Evolutionary conservation across 2,329 filamentous ascomycete genomes (phyloP).

Genomic region (Dactylonectria estremocensis): DNA sequence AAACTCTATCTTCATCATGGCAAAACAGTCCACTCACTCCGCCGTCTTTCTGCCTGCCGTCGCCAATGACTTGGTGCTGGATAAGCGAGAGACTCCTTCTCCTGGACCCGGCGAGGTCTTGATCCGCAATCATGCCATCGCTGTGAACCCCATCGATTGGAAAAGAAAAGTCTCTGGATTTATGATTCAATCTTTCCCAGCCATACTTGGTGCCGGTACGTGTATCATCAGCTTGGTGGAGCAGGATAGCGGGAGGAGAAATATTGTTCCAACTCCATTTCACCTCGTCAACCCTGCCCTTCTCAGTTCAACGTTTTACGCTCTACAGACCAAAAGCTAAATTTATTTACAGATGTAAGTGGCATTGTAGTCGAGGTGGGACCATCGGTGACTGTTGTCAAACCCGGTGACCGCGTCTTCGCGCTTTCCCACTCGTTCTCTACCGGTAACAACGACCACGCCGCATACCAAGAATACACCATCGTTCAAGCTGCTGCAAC

Average conservation of each 20-base stretch:
- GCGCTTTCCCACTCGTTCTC: conserved; percentile 6
- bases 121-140: conserved; percentile 10
- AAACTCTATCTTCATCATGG: neutral
- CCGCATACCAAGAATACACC: conserved; percentile 10
- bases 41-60: conserved; percentile 4
- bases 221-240: neutral
- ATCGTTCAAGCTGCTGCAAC: neutral
- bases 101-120: conserved; percentile 7
- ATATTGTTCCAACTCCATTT: neutral
- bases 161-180: conserved; percentile 7
- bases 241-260: neutral
- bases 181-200: conserved; percentile 3
- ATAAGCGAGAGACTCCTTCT: neutral
- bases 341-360: neutral
- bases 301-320: no score
- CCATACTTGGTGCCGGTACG: conserved; percentile 14
- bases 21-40: neutral
- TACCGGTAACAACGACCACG: conserved; percentile 18
- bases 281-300: neutral
- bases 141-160: conserved; percentile 17
- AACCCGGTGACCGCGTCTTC: conserved; percentile 14
- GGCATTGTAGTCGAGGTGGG: conserved; percentile 6
- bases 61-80: conserved; percentile 3
- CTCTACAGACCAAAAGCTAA: neutral
- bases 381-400: neutral